Evolutionary conservation across 108 stramenopile genomes (phyloP).

Genomic region (Fragilariopsis cylindrus): DNA sequence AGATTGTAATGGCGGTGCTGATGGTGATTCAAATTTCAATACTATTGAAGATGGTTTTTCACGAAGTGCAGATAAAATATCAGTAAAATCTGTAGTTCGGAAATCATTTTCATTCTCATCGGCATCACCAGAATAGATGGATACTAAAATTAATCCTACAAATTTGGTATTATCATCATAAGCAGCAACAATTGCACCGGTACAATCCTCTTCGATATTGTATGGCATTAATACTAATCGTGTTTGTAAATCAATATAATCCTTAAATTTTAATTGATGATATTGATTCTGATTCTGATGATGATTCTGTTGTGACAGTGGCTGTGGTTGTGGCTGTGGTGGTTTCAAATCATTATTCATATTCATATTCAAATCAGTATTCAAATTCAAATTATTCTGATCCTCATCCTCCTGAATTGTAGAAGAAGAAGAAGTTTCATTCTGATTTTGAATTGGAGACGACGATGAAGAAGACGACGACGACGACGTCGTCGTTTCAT

Average conservation of each 20-base stretch:
- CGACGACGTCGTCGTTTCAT: too few species aligned
- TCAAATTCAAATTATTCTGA: too few species aligned
- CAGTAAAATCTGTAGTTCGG: constrained; percentile 33
- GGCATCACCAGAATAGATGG: not conserved
- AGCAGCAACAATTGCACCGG: constrained; percentile 31
- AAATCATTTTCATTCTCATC: not conserved
- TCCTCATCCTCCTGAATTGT: too few species aligned
- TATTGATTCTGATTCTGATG: not conserved
- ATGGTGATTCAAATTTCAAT: constrained; percentile 13
- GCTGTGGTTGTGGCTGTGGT: too few species aligned
- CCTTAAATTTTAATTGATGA: constrained; percentile 5
- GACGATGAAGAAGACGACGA: too few species aligned
- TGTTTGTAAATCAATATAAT: constrained; percentile 41
- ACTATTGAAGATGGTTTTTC: constrained; percentile 18
- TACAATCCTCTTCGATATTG: constrained; percentile 36
- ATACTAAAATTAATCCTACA: constrained; percentile 12
- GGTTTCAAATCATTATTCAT: too few species aligned
- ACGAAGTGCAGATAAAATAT: constrained; percentile 36
- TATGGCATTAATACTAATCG: constrained; percentile 40
- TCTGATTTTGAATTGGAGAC: too few species aligned
- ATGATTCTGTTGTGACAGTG: not conserved
- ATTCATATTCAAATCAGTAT: too few species aligned
- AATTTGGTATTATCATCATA: not conserved
- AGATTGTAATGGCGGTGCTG: not conserved
- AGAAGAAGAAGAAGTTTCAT: too few species aligned